Percentiles rank a stretch among this genome's conserved stretches.
These are phyloP conservation scores for Periconia digitata DNA, from an alignment of 2,329 filamentous ascomycete genomes.

Conservation along the genomic window DNA sequence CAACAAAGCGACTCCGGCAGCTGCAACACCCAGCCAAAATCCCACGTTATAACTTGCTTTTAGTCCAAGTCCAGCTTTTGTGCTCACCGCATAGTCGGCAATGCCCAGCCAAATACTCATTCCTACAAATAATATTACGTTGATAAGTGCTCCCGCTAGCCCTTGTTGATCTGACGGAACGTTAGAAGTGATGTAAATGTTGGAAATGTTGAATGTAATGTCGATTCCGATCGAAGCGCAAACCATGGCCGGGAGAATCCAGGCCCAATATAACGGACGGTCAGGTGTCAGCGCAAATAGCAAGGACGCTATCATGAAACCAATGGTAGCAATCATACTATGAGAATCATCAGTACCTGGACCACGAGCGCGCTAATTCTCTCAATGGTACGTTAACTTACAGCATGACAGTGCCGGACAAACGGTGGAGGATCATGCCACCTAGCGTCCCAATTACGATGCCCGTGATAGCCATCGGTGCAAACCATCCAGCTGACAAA, in stretches of 20 bases:
- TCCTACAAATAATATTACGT: slow-evolving; percentile 36
- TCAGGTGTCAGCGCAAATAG: slow-evolving; percentile 39
- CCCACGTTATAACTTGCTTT: slow-evolving; percentile 38
- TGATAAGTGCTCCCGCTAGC: slow-evolving; percentile 37
- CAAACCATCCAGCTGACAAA: slow-evolving; percentile 36
- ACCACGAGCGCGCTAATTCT: not conserved
- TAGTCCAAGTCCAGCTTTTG: slow-evolving; percentile 28
- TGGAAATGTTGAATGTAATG: slow-evolving; percentile 40
- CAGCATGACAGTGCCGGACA: slow-evolving; percentile 28
- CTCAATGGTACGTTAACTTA: not conserved
- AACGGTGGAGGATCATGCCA: slow-evolving; percentile 35
- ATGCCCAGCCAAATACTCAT: slow-evolving; percentile 37
- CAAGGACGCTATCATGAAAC: slow-evolving; percentile 29
- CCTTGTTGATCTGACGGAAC: slow-evolving; percentile 37
- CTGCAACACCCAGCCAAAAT: slow-evolving; percentile 38
- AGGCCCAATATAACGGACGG: slow-evolving; percentile 37
- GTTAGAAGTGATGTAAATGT: slow-evolving; percentile 38
- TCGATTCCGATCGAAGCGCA: slow-evolving; percentile 39
- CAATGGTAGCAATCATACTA: slow-evolving; percentile 2
- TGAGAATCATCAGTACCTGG: not conserved
- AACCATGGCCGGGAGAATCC: slow-evolving; percentile 47
- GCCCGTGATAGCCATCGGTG: slow-evolving; percentile 38
- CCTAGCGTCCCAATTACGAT: slow-evolving; percentile 34
- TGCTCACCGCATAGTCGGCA: slow-evolving; percentile 35
- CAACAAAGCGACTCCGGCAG: slow-evolving; percentile 28